Conservation (phyloP, 1,284 basidiomycete species). For the Porodaedalea pini region DNA sequence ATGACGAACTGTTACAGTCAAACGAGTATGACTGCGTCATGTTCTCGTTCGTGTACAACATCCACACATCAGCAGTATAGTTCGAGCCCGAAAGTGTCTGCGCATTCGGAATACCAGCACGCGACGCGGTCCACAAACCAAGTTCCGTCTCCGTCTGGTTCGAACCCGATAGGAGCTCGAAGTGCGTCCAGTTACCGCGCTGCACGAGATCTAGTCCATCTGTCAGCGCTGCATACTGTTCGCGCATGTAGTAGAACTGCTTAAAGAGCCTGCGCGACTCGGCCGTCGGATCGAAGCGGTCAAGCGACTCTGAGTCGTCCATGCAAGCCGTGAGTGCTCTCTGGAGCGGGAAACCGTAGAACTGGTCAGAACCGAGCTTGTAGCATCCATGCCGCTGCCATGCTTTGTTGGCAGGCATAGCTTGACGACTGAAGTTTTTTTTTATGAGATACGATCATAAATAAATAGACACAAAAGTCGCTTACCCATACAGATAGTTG, state of each 20-base stretch:
- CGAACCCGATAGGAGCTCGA: conserved; percentile 77
- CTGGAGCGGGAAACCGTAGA: conserved; percentile 85
- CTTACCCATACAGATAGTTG: conserved; percentile 85
- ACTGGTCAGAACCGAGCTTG: conserved; percentile 81
- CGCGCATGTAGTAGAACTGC: conserved; percentile 71
- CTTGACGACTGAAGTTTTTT: conserved; percentile 74
- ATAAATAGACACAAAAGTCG: conserved; percentile 8
- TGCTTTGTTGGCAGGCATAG: conserved; percentile 79
- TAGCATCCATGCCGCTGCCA: conserved; percentile 94
- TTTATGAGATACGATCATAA: conserved; percentile 15
- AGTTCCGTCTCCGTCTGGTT: conserved; percentile 76
- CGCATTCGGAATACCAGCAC: conserved; percentile 52
- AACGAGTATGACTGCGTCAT: conserved; percentile 57
- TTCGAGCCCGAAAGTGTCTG: conserved; percentile 54
- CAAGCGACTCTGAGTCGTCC: conserved; percentile 85
- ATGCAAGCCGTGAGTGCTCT: conserved; percentile 75
- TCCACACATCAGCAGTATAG: conserved; percentile 68
- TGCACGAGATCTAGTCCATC: conserved; percentile 82
- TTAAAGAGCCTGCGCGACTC: conserved; percentile 69
- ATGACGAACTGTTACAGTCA: conserved; percentile 53
- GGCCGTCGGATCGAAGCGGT: conserved; percentile 88
- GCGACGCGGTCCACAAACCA: conserved; percentile 80
- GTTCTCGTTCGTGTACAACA: conserved; percentile 85
- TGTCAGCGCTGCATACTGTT: conserved; percentile 67
- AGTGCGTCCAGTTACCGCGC: conserved; percentile 78